Conservation (phyloP, 2,329 filamentous ascomycete species). For the Colletotrichum cereale region DNA sequence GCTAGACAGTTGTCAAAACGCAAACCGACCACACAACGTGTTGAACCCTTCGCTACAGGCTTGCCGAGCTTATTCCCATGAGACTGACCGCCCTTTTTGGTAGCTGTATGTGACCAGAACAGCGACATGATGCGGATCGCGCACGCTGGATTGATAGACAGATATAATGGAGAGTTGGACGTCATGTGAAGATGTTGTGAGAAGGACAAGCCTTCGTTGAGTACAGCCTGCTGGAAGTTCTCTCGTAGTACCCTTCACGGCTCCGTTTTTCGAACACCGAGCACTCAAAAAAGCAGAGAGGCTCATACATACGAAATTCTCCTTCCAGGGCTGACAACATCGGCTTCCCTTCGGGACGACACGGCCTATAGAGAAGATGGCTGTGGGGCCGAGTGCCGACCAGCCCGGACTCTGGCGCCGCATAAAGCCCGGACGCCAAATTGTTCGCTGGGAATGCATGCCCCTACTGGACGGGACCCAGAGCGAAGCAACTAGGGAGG, state of each 20-base stretch:
- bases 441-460: slow-evolving; percentile 2
- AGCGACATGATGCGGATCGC: too few species aligned
- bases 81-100: too few species aligned
- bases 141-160: too few species aligned
- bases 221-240: not conserved
- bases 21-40: not conserved
- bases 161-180: too few species aligned
- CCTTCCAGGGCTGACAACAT: not conserved
- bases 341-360: not conserved
- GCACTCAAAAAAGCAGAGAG: not conserved
- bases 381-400: slow-evolving; percentile 5
- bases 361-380: not conserved
- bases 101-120: too few species aligned
- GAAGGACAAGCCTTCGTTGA: not conserved
- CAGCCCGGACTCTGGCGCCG: slow-evolving; percentile 4
- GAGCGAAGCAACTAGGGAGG: not conserved
- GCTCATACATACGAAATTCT: not conserved
- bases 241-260: not conserved
- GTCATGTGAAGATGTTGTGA: not conserved
- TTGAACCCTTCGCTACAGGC: not conserved
- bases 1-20: not conserved
- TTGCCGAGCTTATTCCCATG: too few species aligned
- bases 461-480: not conserved
- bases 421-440: not conserved
- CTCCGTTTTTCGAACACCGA: not conserved